These are phyloP conservation scores for Cyberlindnera mrakii DNA, from an alignment of 805 yeast species.

Conservation along the genomic window DNA sequence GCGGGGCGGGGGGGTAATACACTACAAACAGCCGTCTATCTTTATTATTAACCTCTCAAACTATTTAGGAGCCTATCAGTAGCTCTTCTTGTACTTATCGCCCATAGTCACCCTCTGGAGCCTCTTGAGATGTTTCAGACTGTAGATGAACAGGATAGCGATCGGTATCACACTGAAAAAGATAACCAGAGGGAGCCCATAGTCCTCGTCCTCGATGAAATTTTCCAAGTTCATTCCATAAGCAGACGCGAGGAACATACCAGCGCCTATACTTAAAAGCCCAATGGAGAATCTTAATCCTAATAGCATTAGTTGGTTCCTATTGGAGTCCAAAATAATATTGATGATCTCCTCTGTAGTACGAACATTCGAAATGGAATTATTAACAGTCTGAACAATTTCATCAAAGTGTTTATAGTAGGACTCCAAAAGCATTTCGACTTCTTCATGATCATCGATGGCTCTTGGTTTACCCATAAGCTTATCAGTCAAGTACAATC, in stretches of 20 bases:
- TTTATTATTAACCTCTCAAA: not conserved
- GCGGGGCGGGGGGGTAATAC: no score
- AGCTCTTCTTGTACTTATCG: conserved; percentile 15
- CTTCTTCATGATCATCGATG: conserved; percentile 72
- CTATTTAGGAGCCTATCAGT: not conserved
- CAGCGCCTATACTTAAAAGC: conserved; percentile 72
- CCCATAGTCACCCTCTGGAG: conserved; percentile 70
- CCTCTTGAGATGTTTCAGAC: conserved; percentile 52
- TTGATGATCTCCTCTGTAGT: conserved; percentile 95
- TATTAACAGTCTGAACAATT: conserved; percentile 84
- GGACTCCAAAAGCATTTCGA: conserved; percentile 84
- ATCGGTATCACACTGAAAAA: conserved; percentile 36
- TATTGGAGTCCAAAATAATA: conserved; percentile 85
- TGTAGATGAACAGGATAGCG: conserved; percentile 41
- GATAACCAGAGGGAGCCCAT: conserved; percentile 57
- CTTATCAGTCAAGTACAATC: conserved; percentile 69
- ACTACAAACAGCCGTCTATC: not conserved
- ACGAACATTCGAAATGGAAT: conserved; percentile 70
- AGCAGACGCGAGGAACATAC: conserved; percentile 74
- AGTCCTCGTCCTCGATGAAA: conserved; percentile 75
- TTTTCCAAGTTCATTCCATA: conserved; percentile 97
- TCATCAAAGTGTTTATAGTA: conserved; percentile 91
- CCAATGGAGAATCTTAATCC: conserved; percentile 83
- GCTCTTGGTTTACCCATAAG: conserved; percentile 37
- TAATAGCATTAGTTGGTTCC: conserved; percentile 86